These are phyloP conservation scores for Aureobasidium namibiae DNA, from an alignment of 2,329 filamentous ascomycete genomes.

Conservation along the genomic window DNA sequence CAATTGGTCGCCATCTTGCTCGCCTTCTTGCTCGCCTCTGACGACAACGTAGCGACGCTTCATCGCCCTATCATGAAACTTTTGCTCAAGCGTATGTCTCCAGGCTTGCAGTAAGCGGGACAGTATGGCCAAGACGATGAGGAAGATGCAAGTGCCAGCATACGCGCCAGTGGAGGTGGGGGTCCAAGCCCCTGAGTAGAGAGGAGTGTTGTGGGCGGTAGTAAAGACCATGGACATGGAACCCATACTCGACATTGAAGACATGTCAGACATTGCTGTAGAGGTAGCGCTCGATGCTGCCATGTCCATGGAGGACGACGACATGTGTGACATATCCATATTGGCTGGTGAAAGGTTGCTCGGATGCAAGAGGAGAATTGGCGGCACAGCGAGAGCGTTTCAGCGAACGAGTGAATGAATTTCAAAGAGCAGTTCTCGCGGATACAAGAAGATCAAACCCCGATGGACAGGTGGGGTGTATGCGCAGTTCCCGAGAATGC, in stretches of 20 bases:
- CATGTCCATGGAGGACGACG: conserved; percentile 12
- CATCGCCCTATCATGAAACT: conserved; percentile 66
- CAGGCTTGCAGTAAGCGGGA: conserved; percentile 65
- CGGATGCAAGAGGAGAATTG: neutral
- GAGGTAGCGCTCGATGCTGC: conserved; percentile 6
- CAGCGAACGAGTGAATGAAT: neutral
- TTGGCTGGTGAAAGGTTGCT: neutral
- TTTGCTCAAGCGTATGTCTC: conserved; percentile 51
- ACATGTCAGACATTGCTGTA: conserved; percentile 4
- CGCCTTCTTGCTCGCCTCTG: too few relatives aligned
- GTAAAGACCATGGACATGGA: conserved; percentile 57
- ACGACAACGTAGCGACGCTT: conserved; percentile 71
- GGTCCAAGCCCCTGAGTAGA: conserved; percentile 65
- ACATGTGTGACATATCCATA: conserved; percentile 13
- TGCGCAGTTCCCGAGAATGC: neutral
- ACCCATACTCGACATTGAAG: conserved; percentile 18
- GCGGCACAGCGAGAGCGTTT: neutral
- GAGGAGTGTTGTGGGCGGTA: conserved; percentile 50
- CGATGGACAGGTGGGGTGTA: neutral
- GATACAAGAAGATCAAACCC: neutral
- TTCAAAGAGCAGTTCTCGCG: neutral
- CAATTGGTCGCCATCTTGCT: conserved; percentile 30
- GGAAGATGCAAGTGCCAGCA: conserved; percentile 85
- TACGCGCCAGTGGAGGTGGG: conserved; percentile 63
- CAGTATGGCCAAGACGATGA: conserved; percentile 64